Base-by-base conservation (phyloP, 2,329 filamentous ascomycete genomes). In the Hypoxylon sp. region DNA sequence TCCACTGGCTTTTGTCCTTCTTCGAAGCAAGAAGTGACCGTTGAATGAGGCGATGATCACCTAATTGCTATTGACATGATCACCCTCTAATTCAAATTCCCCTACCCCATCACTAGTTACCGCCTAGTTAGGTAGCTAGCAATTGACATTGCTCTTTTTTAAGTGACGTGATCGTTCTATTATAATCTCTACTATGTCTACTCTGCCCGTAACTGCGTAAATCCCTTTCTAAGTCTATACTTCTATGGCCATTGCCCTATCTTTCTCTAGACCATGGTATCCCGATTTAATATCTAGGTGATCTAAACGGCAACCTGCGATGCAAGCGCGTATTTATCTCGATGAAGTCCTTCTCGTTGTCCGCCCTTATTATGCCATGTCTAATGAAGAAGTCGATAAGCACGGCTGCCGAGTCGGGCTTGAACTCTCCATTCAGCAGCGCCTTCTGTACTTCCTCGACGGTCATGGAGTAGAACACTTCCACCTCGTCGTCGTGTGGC, bases 311-410 rank as follows among this genome's bases (percentile, higher is more conserved):
- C 58, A 86, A 74, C 42, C 67, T 77, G 17, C 85, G 80, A 72
- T 82, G 80, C 69, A 87, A 68, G 35, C 84, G 78, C 59, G 76
- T 78, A 47, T 80, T 80, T 67, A 97, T 92, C 78, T 94, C 90
- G 51, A 92, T 82, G 76, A 91, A 96, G 71, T 92, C 86, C 59
- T 82, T 82, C 81, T 97, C 93, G 63, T 89, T 91, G 76, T 93
- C 92, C 0, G 86, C 80, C 1, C 89, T 94, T 66, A 97, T 76
- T 54, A 93, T 83, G 0, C 92, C 92, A 78, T 94, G 93, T 24
- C 94, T 82, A 50, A 97, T 82, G 73, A 97, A 88, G 78, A 97
- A 97, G 75, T 97, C 93, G 52, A 96, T 84, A 81, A 95, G 83
- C 52, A 95, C 90, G 31, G 91, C 77, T 26, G 91, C 90, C 73